Evolutionary conservation across 2,329 filamentous ascomycete genomes (phyloP), one percentile per base, ranked within the genome.

Genomic region (Cladosporium halotolerans): DNA sequence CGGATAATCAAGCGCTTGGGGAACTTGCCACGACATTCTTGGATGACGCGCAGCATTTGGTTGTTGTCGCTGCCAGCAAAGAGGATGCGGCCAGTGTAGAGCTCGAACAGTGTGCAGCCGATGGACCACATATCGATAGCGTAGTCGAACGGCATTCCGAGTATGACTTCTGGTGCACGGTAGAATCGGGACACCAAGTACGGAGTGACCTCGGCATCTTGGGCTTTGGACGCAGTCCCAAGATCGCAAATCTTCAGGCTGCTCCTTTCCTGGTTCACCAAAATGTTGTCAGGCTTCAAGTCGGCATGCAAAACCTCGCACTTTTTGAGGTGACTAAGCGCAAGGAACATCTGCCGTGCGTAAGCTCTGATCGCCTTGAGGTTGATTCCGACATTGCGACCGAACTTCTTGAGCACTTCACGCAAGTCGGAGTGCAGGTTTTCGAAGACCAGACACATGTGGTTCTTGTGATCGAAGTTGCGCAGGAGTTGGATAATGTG

Each of bases 101-200:
- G 78, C 72, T 99, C 93, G 70, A 95, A 99, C 31, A 97, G 78
- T 0, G 93, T 99, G 72, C 93, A 99, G 36, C 93, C 95, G 60
- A 97, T 89, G 7, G 92, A 95, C 93, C 93, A 99, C 78, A 96
- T 88, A 70, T 99, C 93, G 60, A 97, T 89, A 7, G 87, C 86
- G 68, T 92, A 95, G 68, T 96, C 90, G 69, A 95, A 96, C 9
- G 88, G 86, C 76, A 96, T 91, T n/a, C 93, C 93, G 3, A 99
- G 79, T 57, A 99, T 96, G 66, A 99, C 89, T 73, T 99, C 93
- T 2, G 95, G 93, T 3, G 93, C 93, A 57, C 93, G 86, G 70
- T 99, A 99, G 73, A 97, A 99, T 53, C 95, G 86, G 74, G 90
- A 96, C 66, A 97, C 90, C 1, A 99, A 84, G 67, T 97, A 97